Base-by-base conservation (phyloP, 192 early-diverging fungal species). In the Piromyces finnis region DNA sequence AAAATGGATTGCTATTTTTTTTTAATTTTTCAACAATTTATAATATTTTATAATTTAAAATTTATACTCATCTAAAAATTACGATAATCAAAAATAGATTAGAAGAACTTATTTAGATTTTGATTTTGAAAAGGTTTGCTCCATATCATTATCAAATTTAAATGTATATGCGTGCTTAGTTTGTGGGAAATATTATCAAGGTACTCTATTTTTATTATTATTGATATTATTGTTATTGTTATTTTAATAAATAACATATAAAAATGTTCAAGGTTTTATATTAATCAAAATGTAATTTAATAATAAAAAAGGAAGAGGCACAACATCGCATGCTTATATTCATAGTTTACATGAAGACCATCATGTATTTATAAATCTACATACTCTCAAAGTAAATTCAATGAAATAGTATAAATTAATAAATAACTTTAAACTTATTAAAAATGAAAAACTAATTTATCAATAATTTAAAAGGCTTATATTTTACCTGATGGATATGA, bases 121-220 rank as follows among this genome's bases (percentile, higher is more conserved):
- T 90, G 97, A 99, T 83, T 99, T 99, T 86, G 97, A 99, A 83
- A 95, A 97, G 79, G 90, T 97, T 28, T 99, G 97, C 85, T 96
- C 94, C 5, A 95, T 99, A 2, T 97, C 95, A 29, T 88, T 99
- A 59, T 93, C 93, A 32, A 94, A 95, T 81, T 83, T 93, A 84
- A 99, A 99, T 79, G 94, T 99, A 0, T 99, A 99, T 82, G 94
- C 95, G 0, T 99, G 97, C 84, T 90, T 99, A 12, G 93, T 96
- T 11, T 99, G 97, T 81, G 97, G 96, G 78, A 97, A 95, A 83
- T 99, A 96, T 83, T 97, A 89, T 82, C 95, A 96, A 89, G 94
- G 90, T 94, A 79, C 0, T 59, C n/a, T 27, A 4, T 81, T 30
- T 78, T 79, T 81, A 28, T 5, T 12, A 16, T 77, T 30, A 28